phyloP scores from a whole-genome alignment of 176 grass and related monocot genomes.

The Luzula sylvatica region DNA sequence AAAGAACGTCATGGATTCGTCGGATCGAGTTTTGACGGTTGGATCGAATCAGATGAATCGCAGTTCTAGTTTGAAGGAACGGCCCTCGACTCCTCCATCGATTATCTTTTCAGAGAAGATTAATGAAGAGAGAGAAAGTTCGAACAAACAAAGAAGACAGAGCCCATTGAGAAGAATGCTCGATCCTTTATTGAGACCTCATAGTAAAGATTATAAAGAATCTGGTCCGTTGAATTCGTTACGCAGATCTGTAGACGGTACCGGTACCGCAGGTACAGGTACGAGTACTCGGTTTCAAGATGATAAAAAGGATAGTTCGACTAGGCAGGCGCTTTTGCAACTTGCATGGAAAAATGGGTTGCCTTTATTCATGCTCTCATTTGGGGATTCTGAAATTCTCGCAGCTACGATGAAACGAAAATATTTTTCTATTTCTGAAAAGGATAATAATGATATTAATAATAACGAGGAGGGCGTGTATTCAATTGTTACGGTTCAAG shows the following conservation, averaged over 20 bases:
- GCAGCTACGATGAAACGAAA: slow-evolving; percentile 58
- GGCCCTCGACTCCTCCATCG: slow-evolving; percentile 16
- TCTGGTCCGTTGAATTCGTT: slow-evolving; percentile 20
- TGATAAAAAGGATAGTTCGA: slow-evolving; percentile 31
- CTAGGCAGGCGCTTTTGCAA: slow-evolving; percentile 71
- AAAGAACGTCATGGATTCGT: too few species aligned
- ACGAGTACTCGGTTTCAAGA: slow-evolving; percentile 13
- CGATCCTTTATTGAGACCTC: slow-evolving; percentile 77
- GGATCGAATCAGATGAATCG: slow-evolving; percentile 28
- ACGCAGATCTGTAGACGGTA: slow-evolving; percentile 41
- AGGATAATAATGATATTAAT: background rate
- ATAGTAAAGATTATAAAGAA: slow-evolving; percentile 29
- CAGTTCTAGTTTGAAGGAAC: slow-evolving; percentile 57
- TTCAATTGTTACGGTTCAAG: slow-evolving; percentile 58
- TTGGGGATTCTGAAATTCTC: slow-evolving; percentile 61
- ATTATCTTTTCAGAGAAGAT: slow-evolving; percentile 19
- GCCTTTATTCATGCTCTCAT: slow-evolving; percentile 89
- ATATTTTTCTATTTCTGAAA: slow-evolving; percentile 3
- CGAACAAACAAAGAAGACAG: slow-evolving; percentile 51
- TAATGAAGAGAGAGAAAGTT: slow-evolving; percentile 34
- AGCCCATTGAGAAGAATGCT: slow-evolving; percentile 89
- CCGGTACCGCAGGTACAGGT: slow-evolving; percentile 14
- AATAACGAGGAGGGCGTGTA: slow-evolving; percentile 41
- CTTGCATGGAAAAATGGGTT: slow-evolving; percentile 74
- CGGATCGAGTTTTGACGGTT: too few species aligned